These are phyloP conservation scores for Coprinopsis cinerea DNA, from an alignment of 768 basidiomycete genomes.

Conservation along the genomic window DNA sequence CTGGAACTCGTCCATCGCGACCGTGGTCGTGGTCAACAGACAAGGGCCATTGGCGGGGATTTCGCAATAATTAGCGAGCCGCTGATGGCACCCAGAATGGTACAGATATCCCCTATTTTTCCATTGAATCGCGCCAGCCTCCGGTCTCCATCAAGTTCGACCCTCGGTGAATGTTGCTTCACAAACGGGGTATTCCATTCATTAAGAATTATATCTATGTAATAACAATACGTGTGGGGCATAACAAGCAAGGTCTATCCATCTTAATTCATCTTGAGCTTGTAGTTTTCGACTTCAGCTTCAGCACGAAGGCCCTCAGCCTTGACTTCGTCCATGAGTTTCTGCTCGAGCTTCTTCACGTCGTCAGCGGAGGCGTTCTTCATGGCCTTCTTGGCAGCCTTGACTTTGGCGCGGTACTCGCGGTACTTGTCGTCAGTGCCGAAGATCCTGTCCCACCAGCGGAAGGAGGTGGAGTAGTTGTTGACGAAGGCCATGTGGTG, in stretches of 20 bases:
- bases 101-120: no score
- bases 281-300: constrained; percentile 39
- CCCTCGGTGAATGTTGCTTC: no score
- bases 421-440: constrained; percentile 91
- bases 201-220: neutral
- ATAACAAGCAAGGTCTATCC: constrained; percentile 17
- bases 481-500: constrained; percentile 96
- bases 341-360: constrained; percentile 48
- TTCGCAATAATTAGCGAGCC: no score
- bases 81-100: no score
- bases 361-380: constrained; percentile 50
- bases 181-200: no score
- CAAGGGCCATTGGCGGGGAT: neutral
- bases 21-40: no score
- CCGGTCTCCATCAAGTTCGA: no score
- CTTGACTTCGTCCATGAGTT: constrained; percentile 65
- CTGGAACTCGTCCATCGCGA: constrained; percentile 7
- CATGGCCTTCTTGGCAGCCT: constrained; percentile 52
- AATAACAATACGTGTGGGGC: neutral
- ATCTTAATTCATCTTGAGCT: constrained; percentile 31
- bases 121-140: no score
- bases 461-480: constrained; percentile 91
- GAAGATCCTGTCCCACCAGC: constrained; percentile 86
- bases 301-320: constrained; percentile 68
- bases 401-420: constrained; percentile 65